These are phyloP conservation scores for Botryotinia narcissicola DNA, from an alignment of 2,329 filamentous ascomycete genomes.

Conservation along the genomic window DNA sequence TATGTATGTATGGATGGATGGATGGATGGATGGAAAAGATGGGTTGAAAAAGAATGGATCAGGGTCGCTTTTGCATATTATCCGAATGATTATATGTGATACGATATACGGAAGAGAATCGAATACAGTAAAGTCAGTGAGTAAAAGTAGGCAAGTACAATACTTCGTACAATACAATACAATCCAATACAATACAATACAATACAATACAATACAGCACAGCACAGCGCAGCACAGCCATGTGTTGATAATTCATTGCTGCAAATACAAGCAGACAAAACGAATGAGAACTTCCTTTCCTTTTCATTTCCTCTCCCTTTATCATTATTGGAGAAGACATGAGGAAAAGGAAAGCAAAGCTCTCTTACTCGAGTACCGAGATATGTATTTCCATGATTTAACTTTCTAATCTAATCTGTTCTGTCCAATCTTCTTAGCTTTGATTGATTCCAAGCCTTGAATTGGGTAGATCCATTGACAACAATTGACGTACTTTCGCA, in stretches of 20 bases:
- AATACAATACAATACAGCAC: background rate
- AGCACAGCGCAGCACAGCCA: background rate
- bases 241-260: slow-evolving; percentile 2
- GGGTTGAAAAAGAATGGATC: slow-evolving; percentile 2
- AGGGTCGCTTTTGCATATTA: background rate
- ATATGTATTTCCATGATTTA: background rate
- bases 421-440: background rate
- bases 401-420: background rate
- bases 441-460: background rate
- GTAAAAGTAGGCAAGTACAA: no score
- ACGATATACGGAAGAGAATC: background rate
- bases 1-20: no score
- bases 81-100: background rate
- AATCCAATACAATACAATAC: no score
- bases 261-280: background rate
- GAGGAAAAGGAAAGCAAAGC: background rate
- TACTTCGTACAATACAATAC: no score
- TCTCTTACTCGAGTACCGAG: background rate
- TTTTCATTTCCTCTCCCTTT: background rate
- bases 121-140: background rate
- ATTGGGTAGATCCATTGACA: slow-evolving; percentile 8
- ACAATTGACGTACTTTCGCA: slow-evolving; percentile 7
- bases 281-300: background rate
- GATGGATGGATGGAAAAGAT: background rate
- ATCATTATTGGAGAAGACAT: background rate